Evolutionary conservation across 2,329 filamentous ascomycete species (phyloP).

Genomic region (Phyllosticta citriasiana): DNA sequence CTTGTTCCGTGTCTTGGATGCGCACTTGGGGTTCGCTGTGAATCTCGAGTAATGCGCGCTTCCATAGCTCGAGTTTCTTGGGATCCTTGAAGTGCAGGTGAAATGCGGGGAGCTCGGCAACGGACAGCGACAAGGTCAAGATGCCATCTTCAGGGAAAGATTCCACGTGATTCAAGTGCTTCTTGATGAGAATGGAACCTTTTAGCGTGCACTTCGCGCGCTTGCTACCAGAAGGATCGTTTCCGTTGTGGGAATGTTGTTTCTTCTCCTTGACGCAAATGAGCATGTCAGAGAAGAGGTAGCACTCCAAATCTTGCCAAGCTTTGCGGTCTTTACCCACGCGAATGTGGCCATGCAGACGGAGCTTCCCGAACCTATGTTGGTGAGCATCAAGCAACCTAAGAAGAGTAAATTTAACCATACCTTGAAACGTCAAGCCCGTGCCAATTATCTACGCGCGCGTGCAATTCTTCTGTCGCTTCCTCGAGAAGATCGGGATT

Average conservation of each 20-base stretch:
- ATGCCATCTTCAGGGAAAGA: slow-evolving; percentile 63
- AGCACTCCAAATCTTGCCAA: slow-evolving; percentile 97
- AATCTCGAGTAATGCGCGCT: slow-evolving; percentile 74
- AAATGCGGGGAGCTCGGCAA: slow-evolving; percentile 85
- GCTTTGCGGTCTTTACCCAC: slow-evolving; percentile 94
- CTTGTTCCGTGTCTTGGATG: slow-evolving; percentile 65
- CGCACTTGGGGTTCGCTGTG: slow-evolving; percentile 52
- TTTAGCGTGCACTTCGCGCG: slow-evolving; percentile 78
- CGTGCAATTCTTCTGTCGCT: slow-evolving; percentile 74
- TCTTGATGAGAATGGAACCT: slow-evolving; percentile 96
- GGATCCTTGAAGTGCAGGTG: slow-evolving; percentile 81
- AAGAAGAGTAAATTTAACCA: slow-evolving; percentile 14
- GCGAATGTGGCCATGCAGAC: slow-evolving; percentile 77
- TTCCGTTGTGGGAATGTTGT: slow-evolving; percentile 50
- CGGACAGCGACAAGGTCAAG: slow-evolving; percentile 81
- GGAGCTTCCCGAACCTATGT: slow-evolving; percentile 75
- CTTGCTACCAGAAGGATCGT: slow-evolving; percentile 42
- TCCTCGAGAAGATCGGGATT: slow-evolving; percentile 67
- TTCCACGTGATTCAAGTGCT: slow-evolving; percentile 90
- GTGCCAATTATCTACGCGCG: slow-evolving; percentile 97
- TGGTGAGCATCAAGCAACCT: slow-evolving; percentile 11
- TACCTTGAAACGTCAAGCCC: slow-evolving; percentile 81
- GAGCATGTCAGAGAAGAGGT: slow-evolving; percentile 95
- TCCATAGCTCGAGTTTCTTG: slow-evolving; percentile 81
- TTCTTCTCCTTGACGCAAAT: slow-evolving; percentile 99